These are phyloP conservation scores for Sphaerulina vaccinii DNA, from an alignment of 2,329 filamentous ascomycete genomes.

Conservation along the genomic window DNA sequence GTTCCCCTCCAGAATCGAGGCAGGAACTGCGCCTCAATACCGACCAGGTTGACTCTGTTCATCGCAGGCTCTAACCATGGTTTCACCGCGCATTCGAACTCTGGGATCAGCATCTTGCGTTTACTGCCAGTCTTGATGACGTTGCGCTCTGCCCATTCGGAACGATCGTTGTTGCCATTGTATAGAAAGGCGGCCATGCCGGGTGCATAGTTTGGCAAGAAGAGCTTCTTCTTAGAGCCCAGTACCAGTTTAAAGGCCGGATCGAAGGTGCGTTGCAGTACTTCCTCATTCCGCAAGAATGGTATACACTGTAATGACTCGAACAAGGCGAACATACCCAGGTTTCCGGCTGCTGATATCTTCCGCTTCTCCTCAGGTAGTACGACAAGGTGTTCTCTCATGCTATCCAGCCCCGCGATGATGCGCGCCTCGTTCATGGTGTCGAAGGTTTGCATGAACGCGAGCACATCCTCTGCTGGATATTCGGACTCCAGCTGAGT, in stretches of 20 bases:
- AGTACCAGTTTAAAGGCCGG: slow-evolving; percentile 79
- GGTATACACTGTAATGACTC: slow-evolving; percentile 83
- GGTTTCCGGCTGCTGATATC: slow-evolving; percentile 52
- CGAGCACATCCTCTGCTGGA: slow-evolving; percentile 45
- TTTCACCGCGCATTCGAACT: slow-evolving; percentile 86
- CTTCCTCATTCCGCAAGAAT: slow-evolving; percentile 62
- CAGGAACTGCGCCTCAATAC: slow-evolving; percentile 55
- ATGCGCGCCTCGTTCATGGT: slow-evolving; percentile 48
- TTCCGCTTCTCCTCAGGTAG: slow-evolving; percentile 53
- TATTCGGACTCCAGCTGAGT: slow-evolving; percentile 44
- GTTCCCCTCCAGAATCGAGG: slow-evolving; percentile 78
- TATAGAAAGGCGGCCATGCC: slow-evolving; percentile 86
- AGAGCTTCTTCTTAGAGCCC: slow-evolving; percentile 68
- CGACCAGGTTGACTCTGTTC: slow-evolving; percentile 57
- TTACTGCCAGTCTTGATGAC: slow-evolving; percentile 61
- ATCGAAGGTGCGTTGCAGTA: slow-evolving; percentile 66
- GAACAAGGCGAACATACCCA: slow-evolving; percentile 76
- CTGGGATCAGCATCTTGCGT: slow-evolving; percentile 62
- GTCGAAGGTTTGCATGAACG: slow-evolving; percentile 47
- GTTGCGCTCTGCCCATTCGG: slow-evolving; percentile 65
- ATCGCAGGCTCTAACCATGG: slow-evolving; percentile 70
- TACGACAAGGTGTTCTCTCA: slow-evolving; percentile 42
- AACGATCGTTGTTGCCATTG: slow-evolving; percentile 62
- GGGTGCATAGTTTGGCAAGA: slow-evolving; percentile 71
- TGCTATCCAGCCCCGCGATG: slow-evolving; percentile 42